Evolutionary conservation across 495 filamentous ascomycete species (phyloP).

Genomic region (Neurospora hispaniola): DNA sequence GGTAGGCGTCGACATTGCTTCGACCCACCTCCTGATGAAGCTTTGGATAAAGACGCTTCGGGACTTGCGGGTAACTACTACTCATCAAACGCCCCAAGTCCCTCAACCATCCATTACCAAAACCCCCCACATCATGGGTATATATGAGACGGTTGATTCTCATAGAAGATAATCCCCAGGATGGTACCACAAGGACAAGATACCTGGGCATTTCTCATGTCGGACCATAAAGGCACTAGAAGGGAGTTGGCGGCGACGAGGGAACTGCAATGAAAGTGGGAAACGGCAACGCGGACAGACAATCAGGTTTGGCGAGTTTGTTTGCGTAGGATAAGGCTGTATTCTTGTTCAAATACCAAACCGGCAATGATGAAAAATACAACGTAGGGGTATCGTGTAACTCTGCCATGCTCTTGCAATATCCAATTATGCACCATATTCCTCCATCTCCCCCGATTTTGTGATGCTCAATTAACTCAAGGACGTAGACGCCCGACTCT

Average conservation of each 20-base stretch:
- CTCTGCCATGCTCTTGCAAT: neutral
- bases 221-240: slow-evolving; percentile 22
- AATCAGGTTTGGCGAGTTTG: neutral
- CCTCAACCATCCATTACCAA: neutral
- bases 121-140: neutral
- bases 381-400: neutral
- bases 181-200: slow-evolving; percentile 34
- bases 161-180: slow-evolving; percentile 29
- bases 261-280: slow-evolving; percentile 27
- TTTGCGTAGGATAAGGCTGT: neutral
- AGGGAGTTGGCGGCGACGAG: slow-evolving; percentile 26
- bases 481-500: neutral
- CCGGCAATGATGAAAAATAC: neutral
- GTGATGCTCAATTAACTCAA: neutral
- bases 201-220: slow-evolving; percentile 28
- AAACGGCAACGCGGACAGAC: neutral
- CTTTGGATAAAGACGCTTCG: too few relatives aligned
- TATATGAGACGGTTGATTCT: slow-evolving; percentile 19
- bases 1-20: too few relatives aligned
- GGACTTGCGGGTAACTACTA: too few relatives aligned
- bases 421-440: neutral
- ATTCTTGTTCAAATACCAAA: neutral
- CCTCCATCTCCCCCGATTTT: neutral
- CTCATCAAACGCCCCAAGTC: neutral
- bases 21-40: too few relatives aligned